phyloP scores from a whole-genome alignment of 192 early-diverging fungal species.

The Coemansia sp. region DNA sequence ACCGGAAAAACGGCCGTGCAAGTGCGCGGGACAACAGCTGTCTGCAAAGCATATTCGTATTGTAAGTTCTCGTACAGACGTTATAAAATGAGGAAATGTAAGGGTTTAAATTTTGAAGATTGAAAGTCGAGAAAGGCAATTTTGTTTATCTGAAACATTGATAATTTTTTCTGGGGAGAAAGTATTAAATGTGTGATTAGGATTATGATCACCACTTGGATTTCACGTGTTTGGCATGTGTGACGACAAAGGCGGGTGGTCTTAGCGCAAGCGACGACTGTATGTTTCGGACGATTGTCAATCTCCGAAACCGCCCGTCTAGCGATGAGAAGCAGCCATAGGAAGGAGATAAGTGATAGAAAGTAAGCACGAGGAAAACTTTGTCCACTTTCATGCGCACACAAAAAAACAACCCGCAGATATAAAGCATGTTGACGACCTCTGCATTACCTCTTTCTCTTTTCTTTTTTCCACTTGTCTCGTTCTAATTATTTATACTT shows the following conservation, averaged over 20 bases:
- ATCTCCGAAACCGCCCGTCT: conserved; percentile 1
- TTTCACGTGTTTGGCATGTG: not conserved
- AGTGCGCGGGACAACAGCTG: not conserved
- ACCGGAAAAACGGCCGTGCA: not conserved
- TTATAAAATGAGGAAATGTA: not conserved
- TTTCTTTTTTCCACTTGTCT: not conserved
- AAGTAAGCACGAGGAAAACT: not conserved
- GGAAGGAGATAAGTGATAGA: not conserved
- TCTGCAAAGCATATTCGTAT: not conserved
- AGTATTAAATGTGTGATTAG: not conserved
- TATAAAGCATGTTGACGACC: not conserved
- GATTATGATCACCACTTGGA: not conserved
- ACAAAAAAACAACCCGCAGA: not conserved
- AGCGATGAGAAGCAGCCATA: not conserved
- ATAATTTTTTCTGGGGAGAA: not conserved
- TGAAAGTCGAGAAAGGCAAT: not conserved
- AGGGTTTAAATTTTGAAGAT: not conserved
- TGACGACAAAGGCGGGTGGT: not conserved
- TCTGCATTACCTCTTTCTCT: not conserved
- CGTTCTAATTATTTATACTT: not conserved
- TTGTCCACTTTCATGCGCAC: conserved; percentile 2
- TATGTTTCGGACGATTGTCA: not conserved
- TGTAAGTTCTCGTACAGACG: not conserved
- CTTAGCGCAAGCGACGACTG: not conserved
- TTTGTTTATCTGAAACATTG: not conserved